phyloP scores from a whole-genome alignment of 352 stramenopile species.

The Globisporangium spiculum region DNA sequence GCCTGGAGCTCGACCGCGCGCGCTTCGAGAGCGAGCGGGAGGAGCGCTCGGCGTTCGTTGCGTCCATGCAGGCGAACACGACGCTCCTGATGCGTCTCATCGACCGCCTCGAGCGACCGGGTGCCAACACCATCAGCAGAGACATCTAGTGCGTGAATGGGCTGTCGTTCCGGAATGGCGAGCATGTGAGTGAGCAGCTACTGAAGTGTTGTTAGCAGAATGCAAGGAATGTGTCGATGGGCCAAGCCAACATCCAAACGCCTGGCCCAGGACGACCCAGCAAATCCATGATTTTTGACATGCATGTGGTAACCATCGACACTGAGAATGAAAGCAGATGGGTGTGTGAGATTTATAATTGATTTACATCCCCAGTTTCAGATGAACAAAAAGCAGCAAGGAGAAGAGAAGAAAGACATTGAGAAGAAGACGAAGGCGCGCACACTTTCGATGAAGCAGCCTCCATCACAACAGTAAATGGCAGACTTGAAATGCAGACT shows the following conservation, averaged over 20 bases:
- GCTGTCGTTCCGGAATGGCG: neutral
- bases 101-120: constrained; percentile 12
- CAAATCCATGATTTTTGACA: neutral
- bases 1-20: constrained; percentile 15
- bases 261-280: neutral
- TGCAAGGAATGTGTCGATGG: neutral
- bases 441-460: too few relatives aligned
- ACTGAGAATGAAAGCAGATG: neutral
- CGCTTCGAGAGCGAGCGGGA: constrained; percentile 16
- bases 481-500: too few relatives aligned
- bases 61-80: constrained; percentile 16
- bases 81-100: constrained; percentile 15
- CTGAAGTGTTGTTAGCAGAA: constrained; percentile 2
- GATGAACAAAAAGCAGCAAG: too few relatives aligned
- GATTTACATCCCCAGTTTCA: neutral
- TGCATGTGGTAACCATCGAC: neutral
- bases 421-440: too few relatives aligned
- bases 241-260: neutral
- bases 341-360: neutral
- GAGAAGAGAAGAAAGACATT: too few relatives aligned
- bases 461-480: too few relatives aligned
- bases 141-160: neutral
- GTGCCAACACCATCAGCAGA: neutral
- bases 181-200: neutral
- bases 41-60: constrained; percentile 8